phyloP scores from a whole-genome alignment of 371 early-diverging fungal genomes.

The Rhizopus delemar region DNA sequence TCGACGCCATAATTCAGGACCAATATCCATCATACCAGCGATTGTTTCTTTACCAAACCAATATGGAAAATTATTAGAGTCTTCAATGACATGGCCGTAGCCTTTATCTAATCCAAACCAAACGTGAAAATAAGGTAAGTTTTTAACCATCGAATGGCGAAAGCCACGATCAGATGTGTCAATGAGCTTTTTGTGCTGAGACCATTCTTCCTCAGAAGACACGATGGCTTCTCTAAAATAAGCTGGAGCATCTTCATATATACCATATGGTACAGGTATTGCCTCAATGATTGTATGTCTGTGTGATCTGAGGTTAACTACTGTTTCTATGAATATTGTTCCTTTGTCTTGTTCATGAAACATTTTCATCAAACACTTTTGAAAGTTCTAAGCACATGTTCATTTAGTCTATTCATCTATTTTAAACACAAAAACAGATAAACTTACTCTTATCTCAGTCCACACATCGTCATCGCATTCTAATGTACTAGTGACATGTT shows the following conservation, averaged over 20 bases:
- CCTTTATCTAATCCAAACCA: slow-evolving; percentile 91
- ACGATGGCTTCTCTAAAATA: slow-evolving; percentile 87
- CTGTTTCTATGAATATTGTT: slow-evolving; percentile 89
- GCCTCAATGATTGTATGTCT: slow-evolving; percentile 89
- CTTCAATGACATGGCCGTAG: slow-evolving; percentile 95
- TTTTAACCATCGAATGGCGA: slow-evolving; percentile 67
- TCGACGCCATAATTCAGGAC: slow-evolving; percentile 74
- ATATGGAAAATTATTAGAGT: slow-evolving; percentile 70
- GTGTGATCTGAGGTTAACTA: slow-evolving; percentile 68
- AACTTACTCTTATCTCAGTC: slow-evolving; percentile 83
- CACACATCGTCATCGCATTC: slow-evolving; percentile 90
- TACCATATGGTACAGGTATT: slow-evolving; percentile 83
- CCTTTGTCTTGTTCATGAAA: slow-evolving; percentile 68
- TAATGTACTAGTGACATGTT: slow-evolving; percentile 80
- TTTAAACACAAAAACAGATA: background rate
- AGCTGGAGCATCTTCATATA: slow-evolving; percentile 77
- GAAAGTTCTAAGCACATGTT: slow-evolving; percentile 73
- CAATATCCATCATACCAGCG: slow-evolving; percentile 79
- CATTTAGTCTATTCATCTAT: background rate
- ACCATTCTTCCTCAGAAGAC: slow-evolving; percentile 84
- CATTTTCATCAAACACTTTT: slow-evolving; percentile 91
- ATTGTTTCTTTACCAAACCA: slow-evolving; percentile 86
- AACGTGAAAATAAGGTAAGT: slow-evolving; percentile 94
- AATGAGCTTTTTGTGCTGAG: slow-evolving; percentile 87
- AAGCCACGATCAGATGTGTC: slow-evolving; percentile 78